Percentiles rank a stretch among this genome's conserved stretches.
phyloP scores from a whole-genome alignment of 768 basidiomycete genomes.

The Steccherinum ochraceum region DNA sequence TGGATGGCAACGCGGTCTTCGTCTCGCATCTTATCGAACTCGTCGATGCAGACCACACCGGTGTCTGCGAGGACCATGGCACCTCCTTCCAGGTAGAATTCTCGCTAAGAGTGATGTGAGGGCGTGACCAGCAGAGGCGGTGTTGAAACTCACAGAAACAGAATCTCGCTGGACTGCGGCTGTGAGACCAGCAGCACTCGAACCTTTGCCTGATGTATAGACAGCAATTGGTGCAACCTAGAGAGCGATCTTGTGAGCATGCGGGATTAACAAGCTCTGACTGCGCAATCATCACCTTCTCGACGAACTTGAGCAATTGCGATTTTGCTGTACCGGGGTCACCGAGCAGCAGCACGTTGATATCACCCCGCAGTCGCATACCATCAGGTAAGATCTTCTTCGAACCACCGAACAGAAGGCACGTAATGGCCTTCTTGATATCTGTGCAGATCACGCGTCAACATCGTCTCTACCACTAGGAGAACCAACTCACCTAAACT shows the following conservation, averaged over 20 bases:
- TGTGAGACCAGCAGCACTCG: slow-evolving; percentile 96
- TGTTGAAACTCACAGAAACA: slow-evolving; percentile 66
- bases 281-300: slow-evolving; percentile 52
- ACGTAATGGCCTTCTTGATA: slow-evolving; percentile 96
- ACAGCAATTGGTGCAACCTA: slow-evolving; percentile 97
- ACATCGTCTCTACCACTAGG: background rate
- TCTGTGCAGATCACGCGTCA: slow-evolving; percentile 41
- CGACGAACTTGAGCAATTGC: slow-evolving; percentile 97
- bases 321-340: slow-evolving; percentile 99
- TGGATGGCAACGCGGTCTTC: slow-evolving; percentile 99
- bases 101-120: slow-evolving; percentile 51
- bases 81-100: slow-evolving; percentile 98
- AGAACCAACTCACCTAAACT: slow-evolving; percentile 65
- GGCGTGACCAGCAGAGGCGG: too few relatives aligned
- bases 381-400: slow-evolving; percentile 97
- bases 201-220: slow-evolving; percentile 97
- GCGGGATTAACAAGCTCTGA: background rate
- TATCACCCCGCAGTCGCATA: slow-evolving; percentile 94
- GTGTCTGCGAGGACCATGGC: slow-evolving; percentile 99
- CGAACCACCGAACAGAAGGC: slow-evolving; percentile 94
- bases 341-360: slow-evolving; percentile 93
- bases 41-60: slow-evolving; percentile 98
- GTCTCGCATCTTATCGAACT: slow-evolving; percentile 99
- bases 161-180: slow-evolving; percentile 95
- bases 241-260: background rate